These are phyloP conservation scores for Akanthomyces dipterigenus DNA, from an alignment of 2,329 filamentous ascomycete genomes.

Conservation along the genomic window DNA sequence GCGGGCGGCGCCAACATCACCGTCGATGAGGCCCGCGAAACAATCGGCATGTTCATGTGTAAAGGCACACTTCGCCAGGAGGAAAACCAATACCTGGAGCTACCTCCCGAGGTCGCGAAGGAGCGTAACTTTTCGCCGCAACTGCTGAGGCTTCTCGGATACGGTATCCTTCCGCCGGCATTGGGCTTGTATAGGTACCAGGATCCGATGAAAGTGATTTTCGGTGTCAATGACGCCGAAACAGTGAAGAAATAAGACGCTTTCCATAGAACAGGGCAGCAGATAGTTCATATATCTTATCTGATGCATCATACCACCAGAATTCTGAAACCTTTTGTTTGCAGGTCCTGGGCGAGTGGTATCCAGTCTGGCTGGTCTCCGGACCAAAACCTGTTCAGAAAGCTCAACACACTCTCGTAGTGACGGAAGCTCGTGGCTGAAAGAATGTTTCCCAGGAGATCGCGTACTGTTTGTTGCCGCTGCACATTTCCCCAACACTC, in stretches of 20 bases:
- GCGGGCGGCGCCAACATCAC: constrained; percentile 32
- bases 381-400: constrained; percentile 21
- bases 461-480: constrained; percentile 16
- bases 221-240: constrained; percentile 30
- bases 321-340: constrained; percentile 18
- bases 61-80: constrained; percentile 27
- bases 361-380: constrained; percentile 21
- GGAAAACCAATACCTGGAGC: constrained; percentile 27
- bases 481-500: constrained; percentile 19
- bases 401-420: constrained; percentile 18
- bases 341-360: constrained; percentile 18
- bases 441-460: constrained; percentile 16
- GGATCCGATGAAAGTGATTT: constrained; percentile 30
- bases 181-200: constrained; percentile 30
- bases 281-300: not conserved
- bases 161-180: constrained; percentile 27
- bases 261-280: not conserved
- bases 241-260: constrained; percentile 18
- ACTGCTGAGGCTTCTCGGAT: constrained; percentile 25
- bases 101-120: constrained; percentile 23
- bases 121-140: constrained; percentile 25
- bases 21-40: constrained; percentile 23
- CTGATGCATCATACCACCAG: constrained; percentile 15
- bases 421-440: constrained; percentile 20
- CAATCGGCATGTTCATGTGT: constrained; percentile 29